Evolutionary conservation across 495 filamentous ascomycete genomes (phyloP), one percentile per base, ranked within the genome.

Genomic region (Penicillium crystallinum): DNA sequence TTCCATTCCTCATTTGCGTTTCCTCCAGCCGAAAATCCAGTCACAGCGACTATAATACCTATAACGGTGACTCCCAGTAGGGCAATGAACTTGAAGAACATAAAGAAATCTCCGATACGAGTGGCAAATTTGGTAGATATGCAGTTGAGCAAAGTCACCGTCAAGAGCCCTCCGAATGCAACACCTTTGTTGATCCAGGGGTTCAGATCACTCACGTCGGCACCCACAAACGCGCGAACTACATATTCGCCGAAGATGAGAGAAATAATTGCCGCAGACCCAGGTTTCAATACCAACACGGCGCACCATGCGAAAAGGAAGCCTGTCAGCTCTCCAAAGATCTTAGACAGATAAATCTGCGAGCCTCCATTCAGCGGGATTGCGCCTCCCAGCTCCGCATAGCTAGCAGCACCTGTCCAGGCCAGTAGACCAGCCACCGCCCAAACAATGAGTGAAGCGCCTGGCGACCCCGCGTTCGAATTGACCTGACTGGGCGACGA

Each of bases 231-330:
- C 0, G 90, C 91, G 23, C 91, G 81, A 53, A 96, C 91, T 21
- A 96, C 74, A 62, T 98, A 98, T 68, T 98, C 93, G 22, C 95
- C 93, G 71, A 96, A 97, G 54, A 98, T 97, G 48, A 98, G 96
- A 23, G 91, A 82, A 49, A 97, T 90, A 66, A 98, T 98, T 22
- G 93, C 93, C 6, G 91, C 83, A 12, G 88, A 87, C 1, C 93
- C 93, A 6, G 93, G 93, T 69, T 96, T 97, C 21, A 97, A 71
- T 10, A 98, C 93, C 25, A 91, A 82, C 0, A 97, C 91, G 0
- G 95, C 91, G 43, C 88, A 90, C 93, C 93, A 98, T 9, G 89
- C 91, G 69, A 95, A 98, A 18, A 97, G 74, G 59, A 98, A 98
- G 1, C 92, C 91, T 6, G 84, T 78, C 52, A 93, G 68, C 69